A percentile compares a stretch with the other conserved stretches of the same genome.
These are phyloP conservation scores for Boletellus sp. DNA, from an alignment of 768 basidiomycete genomes.

Conservation along the genomic window DNA sequence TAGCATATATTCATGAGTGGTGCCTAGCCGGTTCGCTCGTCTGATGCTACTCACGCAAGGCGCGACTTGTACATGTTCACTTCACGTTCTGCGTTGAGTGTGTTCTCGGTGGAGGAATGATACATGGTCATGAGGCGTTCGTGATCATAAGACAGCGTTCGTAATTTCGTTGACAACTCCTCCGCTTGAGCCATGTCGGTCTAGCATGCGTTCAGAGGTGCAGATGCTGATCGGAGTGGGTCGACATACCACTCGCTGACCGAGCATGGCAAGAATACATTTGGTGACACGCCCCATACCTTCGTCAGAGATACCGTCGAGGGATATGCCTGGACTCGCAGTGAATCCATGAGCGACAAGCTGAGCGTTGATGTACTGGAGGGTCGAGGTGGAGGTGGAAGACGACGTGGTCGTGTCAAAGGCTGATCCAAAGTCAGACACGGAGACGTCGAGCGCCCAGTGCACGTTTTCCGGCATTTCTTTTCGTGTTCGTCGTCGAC, in stretches of 20 bases:
- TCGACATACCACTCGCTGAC: slow-evolving; percentile 68
- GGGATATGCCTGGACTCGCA: slow-evolving; percentile 55
- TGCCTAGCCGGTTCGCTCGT: background rate
- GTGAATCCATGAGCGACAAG: slow-evolving; percentile 79
- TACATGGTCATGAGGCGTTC: slow-evolving; percentile 71
- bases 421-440: slow-evolving; percentile 41
- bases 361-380: slow-evolving; percentile 80
- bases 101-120: slow-evolving; percentile 51
- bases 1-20: slow-evolving; percentile 24
- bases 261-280: slow-evolving; percentile 71
- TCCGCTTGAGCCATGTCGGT: slow-evolving; percentile 80
- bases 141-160: slow-evolving; percentile 77
- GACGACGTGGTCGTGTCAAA: slow-evolving; percentile 44
- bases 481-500: slow-evolving; percentile 8
- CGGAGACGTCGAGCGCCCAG: slow-evolving; percentile 48
- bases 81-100: slow-evolving; percentile 77
- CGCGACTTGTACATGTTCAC: slow-evolving; percentile 69
- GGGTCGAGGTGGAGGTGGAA: slow-evolving; percentile 50
- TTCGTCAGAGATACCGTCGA: slow-evolving; percentile 58
- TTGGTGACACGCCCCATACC: slow-evolving; percentile 61
- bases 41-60: slow-evolving; percentile 51
- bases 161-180: slow-evolving; percentile 66
- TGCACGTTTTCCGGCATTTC: slow-evolving; percentile 48
- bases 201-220: slow-evolving; percentile 31
- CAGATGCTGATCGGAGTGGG: slow-evolving; percentile 1